Base-by-base conservation (phyloP, 148 eudicot species). In the Cornus suecica region DNA sequence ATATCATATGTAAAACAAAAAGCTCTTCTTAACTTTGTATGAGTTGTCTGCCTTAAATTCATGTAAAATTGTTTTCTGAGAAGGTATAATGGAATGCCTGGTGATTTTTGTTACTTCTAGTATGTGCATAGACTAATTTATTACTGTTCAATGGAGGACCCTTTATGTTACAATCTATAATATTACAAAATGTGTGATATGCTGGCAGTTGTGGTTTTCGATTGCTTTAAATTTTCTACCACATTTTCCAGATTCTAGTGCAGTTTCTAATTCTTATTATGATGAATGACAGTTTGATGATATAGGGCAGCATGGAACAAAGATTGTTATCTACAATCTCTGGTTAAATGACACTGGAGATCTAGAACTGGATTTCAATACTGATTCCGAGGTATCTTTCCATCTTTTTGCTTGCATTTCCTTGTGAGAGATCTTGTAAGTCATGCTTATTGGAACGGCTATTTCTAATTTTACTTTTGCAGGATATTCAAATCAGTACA, bases 241-340 rank as follows among this genome's bases (percentile, higher is more conserved):
- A 32, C 37, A 32, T 32, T 32, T 32, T 32, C 37, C 4, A 32
- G 37, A 32, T 32, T 32, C 31, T 66, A 32, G 18, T 6, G 10
- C 30, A 68, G 76, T 76, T 71, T 78, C 42, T 56, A 81, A 51
- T 75, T 22, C 61, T 54, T 13, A 76, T 62, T 70, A 77, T 62
- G 10, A n/a, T 37, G 37, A 27, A 8, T 78, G 58, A 72, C 87
- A 90, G 94, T 88, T 90, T 83, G 94, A 85, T 72, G 86, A 86
- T 28, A 71, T 88, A 76, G 88, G 84, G 62, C n/a, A 73, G 75
- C 94, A 88, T 78, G 94, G 94, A 62, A 90, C 91, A 65, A 88
- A 86, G 81, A 80, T 90, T 48, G 66, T 86, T 15, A 68, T 90
- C 56, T 88, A 84, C 82, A 90, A 90, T 78, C 81, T 90, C 37